phyloP scores from a whole-genome alignment of 192 early-diverging fungal species.

The Obelidium mucronatum region DNA sequence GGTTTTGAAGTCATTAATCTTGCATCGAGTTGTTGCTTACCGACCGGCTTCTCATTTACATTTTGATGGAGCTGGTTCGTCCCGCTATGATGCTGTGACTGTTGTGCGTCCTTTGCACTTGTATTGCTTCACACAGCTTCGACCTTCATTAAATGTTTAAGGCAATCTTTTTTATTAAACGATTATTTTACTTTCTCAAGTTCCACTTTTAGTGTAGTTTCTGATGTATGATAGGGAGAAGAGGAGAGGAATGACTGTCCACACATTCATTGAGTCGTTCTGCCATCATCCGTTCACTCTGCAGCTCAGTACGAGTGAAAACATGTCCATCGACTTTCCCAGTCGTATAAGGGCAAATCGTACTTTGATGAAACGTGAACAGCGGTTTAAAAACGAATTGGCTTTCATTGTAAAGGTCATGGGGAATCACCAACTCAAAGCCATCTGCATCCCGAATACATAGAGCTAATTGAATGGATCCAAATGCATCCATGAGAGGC shows the following conservation, averaged over 20 bases:
- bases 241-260: too few relatives aligned
- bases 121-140: background rate
- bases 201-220: too few relatives aligned
- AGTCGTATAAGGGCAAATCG: background rate
- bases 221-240: too few relatives aligned
- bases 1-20: constrained; percentile 3
- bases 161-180: too few relatives aligned
- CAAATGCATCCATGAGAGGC: background rate
- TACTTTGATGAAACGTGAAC: background rate
- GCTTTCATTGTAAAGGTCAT: background rate
- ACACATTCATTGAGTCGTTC: too few relatives aligned
- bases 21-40: constrained; percentile 14
- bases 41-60: constrained; percentile 11
- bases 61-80: background rate
- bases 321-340: background rate
- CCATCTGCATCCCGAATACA: background rate
- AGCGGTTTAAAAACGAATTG: background rate
- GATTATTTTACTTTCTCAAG: too few relatives aligned
- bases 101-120: constrained; percentile 22
- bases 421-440: background rate
- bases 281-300: background rate
- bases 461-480: background rate
- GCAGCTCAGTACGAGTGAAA: background rate
- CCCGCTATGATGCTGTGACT: background rate
- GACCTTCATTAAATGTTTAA: too few relatives aligned